Conservation (phyloP, 495 filamentous ascomycete genomes). For the Talaromyces thailandensis region DNA sequence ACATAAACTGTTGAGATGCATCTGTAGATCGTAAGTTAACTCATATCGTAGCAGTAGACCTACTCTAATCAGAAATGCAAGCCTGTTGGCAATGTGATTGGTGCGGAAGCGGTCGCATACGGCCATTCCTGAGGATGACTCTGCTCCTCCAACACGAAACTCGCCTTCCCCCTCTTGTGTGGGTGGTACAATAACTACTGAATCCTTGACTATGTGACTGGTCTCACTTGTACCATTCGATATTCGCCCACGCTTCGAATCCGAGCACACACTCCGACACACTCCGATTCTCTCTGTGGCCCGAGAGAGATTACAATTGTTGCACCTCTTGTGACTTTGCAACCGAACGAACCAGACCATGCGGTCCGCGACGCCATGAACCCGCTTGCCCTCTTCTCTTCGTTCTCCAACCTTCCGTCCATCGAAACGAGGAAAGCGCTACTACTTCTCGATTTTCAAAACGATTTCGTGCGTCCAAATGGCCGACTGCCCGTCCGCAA, state of each 20-base stretch:
- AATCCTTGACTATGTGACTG: neutral
- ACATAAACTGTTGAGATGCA: neutral
- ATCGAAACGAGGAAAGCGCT: slow-evolving; percentile 74
- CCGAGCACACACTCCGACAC: neutral
- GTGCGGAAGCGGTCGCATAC: neutral
- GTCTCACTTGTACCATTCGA: neutral
- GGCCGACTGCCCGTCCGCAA: slow-evolving; percentile 60
- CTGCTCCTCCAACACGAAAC: neutral
- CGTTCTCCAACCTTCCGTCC: slow-evolving; percentile 31
- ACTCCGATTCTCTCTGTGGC: neutral
- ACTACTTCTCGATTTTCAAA: slow-evolving; percentile 80
- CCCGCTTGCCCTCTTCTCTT: slow-evolving; percentile 18
- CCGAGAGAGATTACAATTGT: neutral
- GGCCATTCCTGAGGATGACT: neutral
- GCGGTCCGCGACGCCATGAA: slow-evolving; percentile 5
- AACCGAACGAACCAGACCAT: neutral
- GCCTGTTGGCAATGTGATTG: neutral
- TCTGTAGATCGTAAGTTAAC: neutral
- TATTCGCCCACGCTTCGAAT: neutral
- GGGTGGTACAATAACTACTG: neutral
- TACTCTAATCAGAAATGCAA: neutral
- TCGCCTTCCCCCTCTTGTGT: neutral
- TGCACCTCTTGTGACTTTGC: neutral
- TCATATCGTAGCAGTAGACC: too few relatives aligned
- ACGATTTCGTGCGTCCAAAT: slow-evolving; percentile 71